Conservation (phyloP, 2,329 filamentous ascomycete genomes). For the Fusarium foetens region DNA sequence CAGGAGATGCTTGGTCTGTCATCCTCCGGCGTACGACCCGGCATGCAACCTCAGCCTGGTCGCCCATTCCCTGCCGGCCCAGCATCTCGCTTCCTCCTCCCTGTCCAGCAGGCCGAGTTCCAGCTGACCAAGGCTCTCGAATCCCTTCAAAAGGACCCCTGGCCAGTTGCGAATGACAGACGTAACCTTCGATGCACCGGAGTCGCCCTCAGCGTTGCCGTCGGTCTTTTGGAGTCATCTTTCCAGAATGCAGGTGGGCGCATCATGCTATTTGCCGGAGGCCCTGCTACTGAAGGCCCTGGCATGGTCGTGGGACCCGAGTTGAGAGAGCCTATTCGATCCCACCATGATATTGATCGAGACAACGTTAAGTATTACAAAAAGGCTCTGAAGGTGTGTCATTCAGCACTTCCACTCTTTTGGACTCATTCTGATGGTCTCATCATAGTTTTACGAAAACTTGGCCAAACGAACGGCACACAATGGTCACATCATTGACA, state of each 20-base stretch:
- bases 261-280: conserved; percentile 97
- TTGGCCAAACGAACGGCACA: conserved; percentile 94
- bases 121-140: conserved; percentile 96
- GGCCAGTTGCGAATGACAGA: conserved; percentile 95
- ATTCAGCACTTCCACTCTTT: background rate
- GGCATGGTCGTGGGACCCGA: conserved; percentile 97
- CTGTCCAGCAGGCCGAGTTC: conserved; percentile 95
- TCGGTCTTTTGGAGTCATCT: conserved; percentile 90
- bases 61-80: conserved; percentile 81
- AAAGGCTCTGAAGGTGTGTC: conserved; percentile 88
- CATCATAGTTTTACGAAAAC: conserved; percentile 84
- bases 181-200: conserved; percentile 92
- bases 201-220: conserved; percentile 94
- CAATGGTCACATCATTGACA: conserved; percentile 97
- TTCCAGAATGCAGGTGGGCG: conserved; percentile 96
- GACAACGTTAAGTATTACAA: conserved; percentile 99
- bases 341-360: conserved; percentile 97
- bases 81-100: conserved; percentile 89
- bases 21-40: conserved; percentile 77
- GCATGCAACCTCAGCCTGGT: conserved; percentile 78
- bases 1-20: conserved; percentile 96
- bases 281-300: conserved; percentile 93
- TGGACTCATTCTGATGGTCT: conserved; percentile 41
- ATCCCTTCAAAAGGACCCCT: conserved; percentile 94
- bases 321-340: conserved; percentile 94